A percentile compares a stretch with the other conserved stretches of the same genome.
Conservation (phyloP, 495 filamentous ascomycete species). For the Podospora pseudocomata region DNA sequence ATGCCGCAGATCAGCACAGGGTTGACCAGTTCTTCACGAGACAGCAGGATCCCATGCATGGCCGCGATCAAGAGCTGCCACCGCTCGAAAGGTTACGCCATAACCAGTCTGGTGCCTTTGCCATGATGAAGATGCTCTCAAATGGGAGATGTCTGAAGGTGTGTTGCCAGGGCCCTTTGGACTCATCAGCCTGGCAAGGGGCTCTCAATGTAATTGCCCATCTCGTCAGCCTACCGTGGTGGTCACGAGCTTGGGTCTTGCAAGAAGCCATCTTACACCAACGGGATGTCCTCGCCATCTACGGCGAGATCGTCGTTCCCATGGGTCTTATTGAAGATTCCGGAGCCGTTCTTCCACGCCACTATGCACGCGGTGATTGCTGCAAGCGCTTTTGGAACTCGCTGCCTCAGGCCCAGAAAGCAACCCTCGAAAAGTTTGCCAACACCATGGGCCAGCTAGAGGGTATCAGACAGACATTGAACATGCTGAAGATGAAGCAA, state of each 20-base stretch:
- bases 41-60: not conserved
- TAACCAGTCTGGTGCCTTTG: slow-evolving; percentile 1
- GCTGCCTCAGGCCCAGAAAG: not conserved
- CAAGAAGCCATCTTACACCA: not conserved
- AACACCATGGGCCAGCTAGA: not conserved
- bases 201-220: not conserved
- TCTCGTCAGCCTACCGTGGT: not conserved
- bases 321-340: slow-evolving; percentile 3
- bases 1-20: not conserved
- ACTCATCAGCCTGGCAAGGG: not conserved
- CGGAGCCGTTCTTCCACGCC: slow-evolving; percentile 4
- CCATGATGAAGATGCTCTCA: slow-evolving; percentile 9
- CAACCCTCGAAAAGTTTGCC: not conserved
- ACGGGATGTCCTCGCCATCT: not conserved
- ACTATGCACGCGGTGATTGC: not conserved
- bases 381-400: not conserved
- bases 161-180: not conserved
- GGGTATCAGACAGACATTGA: not conserved
- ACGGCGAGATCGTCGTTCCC: slow-evolving; percentile 6
- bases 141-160: slow-evolving; percentile 5
- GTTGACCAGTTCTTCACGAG: not conserved
- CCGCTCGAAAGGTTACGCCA: not conserved
- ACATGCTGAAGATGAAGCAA: not conserved
- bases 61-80: not conserved
- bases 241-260: not conserved